Evolutionary conservation across 208 protist species (phyloP).

Genomic region (Leishmania martiniquensis): DNA sequence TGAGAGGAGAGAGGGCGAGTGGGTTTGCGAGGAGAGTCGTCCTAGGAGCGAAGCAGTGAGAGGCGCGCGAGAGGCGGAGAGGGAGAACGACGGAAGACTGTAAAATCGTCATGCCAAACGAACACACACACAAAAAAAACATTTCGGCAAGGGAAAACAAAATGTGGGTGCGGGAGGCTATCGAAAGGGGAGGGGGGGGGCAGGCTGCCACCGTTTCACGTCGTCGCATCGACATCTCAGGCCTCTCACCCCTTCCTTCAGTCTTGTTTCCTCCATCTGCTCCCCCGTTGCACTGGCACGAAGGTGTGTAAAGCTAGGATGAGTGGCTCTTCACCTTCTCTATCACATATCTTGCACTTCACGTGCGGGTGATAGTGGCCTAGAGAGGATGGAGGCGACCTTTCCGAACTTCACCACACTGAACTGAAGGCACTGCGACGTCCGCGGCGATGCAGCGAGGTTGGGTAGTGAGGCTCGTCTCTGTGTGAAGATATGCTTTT

Average conservation of each 20-base stretch:
- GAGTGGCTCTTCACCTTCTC: neutral
- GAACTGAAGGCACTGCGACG: neutral
- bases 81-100: neutral
- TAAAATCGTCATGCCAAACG: neutral
- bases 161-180: neutral
- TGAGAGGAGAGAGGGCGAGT: neutral
- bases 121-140: neutral
- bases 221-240: neutral
- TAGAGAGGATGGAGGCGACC: neutral
- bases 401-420: neutral
- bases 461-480: neutral
- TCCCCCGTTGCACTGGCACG: neutral
- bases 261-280: neutral
- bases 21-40: neutral
- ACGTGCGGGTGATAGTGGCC: neutral
- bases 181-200: neutral
- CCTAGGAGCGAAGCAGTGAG: neutral
- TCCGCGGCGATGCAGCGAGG: neutral
- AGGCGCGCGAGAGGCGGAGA: neutral
- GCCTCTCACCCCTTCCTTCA: too few relatives aligned
- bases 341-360: neutral
- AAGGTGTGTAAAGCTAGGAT: neutral
- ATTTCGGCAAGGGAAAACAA: neutral
- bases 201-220: neutral
- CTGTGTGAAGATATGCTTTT: neutral